Percentiles rank a stretch among this genome's conserved stretches.
These are phyloP conservation scores for Gamarada debralockiae DNA, from an alignment of 495 filamentous ascomycete species.

Conservation along the genomic window DNA sequence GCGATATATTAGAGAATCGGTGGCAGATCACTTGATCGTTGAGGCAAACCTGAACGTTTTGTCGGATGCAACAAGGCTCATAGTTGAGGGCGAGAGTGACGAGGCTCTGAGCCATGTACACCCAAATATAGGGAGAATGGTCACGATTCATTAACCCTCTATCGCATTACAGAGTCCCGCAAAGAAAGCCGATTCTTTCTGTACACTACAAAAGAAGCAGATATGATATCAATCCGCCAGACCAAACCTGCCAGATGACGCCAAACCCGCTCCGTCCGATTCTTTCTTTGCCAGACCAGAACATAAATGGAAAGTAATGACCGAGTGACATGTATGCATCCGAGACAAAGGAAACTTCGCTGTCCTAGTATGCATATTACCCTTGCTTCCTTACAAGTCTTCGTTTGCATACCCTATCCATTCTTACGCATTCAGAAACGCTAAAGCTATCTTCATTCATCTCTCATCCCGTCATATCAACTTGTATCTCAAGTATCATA, in stretches of 20 bases:
- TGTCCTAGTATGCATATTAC: background rate
- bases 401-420: conserved; percentile 15
- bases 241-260: conserved; percentile 10
- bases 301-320: conserved; percentile 2
- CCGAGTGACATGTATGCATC: background rate
- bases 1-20: no score
- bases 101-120: no score
- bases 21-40: no score
- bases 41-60: no score
- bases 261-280: conserved; percentile 9
- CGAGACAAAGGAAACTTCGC: background rate
- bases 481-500: background rate
- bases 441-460: conserved; percentile 18
- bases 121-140: no score
- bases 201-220: conserved; percentile 11
- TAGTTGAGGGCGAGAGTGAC: no score
- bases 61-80: no score
- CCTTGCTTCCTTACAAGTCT: background rate
- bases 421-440: conserved; percentile 19
- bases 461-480: conserved; percentile 12
- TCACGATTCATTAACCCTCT: no score
- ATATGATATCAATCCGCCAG: conserved; percentile 5
- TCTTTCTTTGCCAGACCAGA: background rate
- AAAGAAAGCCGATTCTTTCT: conserved; percentile 6
- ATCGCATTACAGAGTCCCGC: no score